phyloP scores from a whole-genome alignment of 179 eudicot genomes.

The Corrigiola litoralis region DNA sequence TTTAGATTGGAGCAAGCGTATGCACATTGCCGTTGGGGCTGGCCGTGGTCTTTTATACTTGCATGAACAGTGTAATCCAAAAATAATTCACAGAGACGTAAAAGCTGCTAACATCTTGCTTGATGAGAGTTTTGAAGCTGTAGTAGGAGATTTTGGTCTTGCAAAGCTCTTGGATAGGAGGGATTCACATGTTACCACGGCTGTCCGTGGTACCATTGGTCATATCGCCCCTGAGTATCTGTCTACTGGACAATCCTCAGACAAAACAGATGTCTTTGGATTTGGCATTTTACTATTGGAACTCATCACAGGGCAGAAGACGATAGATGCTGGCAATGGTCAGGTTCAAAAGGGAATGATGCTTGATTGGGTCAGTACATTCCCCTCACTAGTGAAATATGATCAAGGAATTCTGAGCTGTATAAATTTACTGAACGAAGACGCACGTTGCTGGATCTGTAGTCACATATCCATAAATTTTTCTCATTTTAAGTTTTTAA shows the following conservation, averaged over 20 bases:
- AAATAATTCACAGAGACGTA: constrained; percentile 92
- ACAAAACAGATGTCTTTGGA: constrained; percentile 92
- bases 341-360: constrained; percentile 86
- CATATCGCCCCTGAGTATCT: constrained; percentile 97
- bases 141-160: constrained; percentile 97
- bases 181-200: constrained; percentile 93
- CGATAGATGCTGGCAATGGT: constrained; percentile 68
- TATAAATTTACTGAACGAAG: no score
- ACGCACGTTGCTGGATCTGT: not conserved
- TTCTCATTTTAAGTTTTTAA: no score
- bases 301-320: constrained; percentile 81
- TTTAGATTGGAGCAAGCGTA: constrained; percentile 84
- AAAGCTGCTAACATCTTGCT: constrained; percentile 96
- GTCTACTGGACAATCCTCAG: constrained; percentile 90
- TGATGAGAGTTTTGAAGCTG: constrained; percentile 84
- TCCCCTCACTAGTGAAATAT: not conserved
- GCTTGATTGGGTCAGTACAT: constrained; percentile 57
- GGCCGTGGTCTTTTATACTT: constrained; percentile 81
- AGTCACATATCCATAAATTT: not conserved
- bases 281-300: constrained; percentile 85
- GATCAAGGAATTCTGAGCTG: not conserved
- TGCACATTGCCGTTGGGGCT: constrained; percentile 81
- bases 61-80: constrained; percentile 93
- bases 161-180: constrained; percentile 86
- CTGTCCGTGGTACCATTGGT: constrained; percentile 91